These are phyloP conservation scores for Croton laevigatus DNA, from an alignment of 441 rosid genomes.

Conservation along the genomic window DNA sequence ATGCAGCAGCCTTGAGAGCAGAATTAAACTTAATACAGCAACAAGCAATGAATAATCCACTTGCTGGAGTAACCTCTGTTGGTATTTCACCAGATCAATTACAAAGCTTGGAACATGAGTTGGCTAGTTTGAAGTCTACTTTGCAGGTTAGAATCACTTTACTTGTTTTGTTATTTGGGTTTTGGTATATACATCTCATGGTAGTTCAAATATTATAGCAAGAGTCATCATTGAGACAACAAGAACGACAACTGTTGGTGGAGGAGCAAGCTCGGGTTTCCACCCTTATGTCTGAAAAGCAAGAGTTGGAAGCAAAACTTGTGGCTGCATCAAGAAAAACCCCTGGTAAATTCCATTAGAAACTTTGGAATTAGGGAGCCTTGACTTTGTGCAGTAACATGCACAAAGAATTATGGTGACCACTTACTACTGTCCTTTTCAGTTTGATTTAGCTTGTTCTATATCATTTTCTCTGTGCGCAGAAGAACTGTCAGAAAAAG, in stretches of 20 bases:
- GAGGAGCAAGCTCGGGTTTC: constrained; percentile 74
- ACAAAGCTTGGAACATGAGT: constrained; percentile 54
- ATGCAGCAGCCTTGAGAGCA: constrained; percentile 78
- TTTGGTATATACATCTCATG: constrained; percentile 30
- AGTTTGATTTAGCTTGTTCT: background rate
- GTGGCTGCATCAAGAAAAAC: constrained; percentile 38
- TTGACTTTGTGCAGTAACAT: background rate
- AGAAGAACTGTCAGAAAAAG: constrained; percentile 49
- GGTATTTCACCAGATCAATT: constrained; percentile 46
- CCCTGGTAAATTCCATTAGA: constrained; percentile 43
- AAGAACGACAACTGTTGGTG: constrained; percentile 47
- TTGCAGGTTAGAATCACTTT: constrained; percentile 58
- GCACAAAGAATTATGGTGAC: background rate
- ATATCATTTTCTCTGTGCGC: constrained; percentile 25
- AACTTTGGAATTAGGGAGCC: background rate
- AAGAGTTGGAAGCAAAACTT: constrained; percentile 68
- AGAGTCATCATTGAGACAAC: constrained; percentile 65
- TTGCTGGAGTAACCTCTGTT: constrained; percentile 37
- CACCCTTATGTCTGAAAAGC: constrained; percentile 65
- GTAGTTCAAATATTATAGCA: constrained; percentile 43
- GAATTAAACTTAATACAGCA: constrained; percentile 73
- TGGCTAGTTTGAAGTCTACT: constrained; percentile 54
- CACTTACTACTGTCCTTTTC: background rate
- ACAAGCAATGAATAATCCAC: constrained; percentile 47
- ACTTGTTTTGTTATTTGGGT: constrained; percentile 3